Evolutionary conservation across 306 rosid genomes (phyloP).

Genomic region (Cucumis melo): DNA sequence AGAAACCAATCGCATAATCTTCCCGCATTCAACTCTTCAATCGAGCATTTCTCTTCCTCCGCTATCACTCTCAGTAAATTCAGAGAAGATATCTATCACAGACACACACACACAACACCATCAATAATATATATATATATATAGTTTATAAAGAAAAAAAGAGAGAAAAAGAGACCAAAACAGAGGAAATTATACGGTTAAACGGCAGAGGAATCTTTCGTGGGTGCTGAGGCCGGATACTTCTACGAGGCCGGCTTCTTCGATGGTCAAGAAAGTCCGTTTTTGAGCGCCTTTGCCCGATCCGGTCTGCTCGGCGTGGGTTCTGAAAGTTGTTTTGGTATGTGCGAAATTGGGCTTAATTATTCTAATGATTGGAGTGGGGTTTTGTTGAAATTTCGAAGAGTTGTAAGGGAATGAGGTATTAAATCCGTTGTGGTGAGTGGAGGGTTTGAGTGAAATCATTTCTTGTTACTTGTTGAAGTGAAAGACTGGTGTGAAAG

Average conservation of each 20-base stretch:
- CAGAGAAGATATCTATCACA: constrained; percentile 54
- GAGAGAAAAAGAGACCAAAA: too few relatives aligned
- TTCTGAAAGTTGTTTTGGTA: background rate
- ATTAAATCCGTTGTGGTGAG: constrained; percentile 6
- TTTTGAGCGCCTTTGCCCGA: constrained; percentile 22
- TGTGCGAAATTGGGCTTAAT: background rate
- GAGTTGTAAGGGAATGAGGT: constrained; percentile 15
- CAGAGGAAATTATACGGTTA: constrained; percentile 38
- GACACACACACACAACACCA: background rate
- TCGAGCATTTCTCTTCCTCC: constrained; percentile 77
- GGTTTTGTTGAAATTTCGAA: constrained; percentile 15
- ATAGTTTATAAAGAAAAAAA: too few relatives aligned
- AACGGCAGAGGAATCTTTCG: constrained; percentile 80
- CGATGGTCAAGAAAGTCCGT: constrained; percentile 48
- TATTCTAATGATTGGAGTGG: background rate
- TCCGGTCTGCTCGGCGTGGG: constrained; percentile 5
- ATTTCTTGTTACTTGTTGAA: background rate
- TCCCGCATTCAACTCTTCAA: constrained; percentile 82
- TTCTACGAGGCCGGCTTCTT: constrained; percentile 90
- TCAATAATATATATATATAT: background rate
- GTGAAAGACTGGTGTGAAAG: background rate
- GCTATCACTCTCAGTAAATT: constrained; percentile 71
- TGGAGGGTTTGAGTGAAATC: constrained; percentile 32
- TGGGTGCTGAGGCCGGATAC: constrained; percentile 68
- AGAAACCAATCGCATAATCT: constrained; percentile 58